These are phyloP conservation scores for Kickxella alabastrina DNA, from an alignment of 192 early-diverging fungal species.

Conservation along the genomic window DNA sequence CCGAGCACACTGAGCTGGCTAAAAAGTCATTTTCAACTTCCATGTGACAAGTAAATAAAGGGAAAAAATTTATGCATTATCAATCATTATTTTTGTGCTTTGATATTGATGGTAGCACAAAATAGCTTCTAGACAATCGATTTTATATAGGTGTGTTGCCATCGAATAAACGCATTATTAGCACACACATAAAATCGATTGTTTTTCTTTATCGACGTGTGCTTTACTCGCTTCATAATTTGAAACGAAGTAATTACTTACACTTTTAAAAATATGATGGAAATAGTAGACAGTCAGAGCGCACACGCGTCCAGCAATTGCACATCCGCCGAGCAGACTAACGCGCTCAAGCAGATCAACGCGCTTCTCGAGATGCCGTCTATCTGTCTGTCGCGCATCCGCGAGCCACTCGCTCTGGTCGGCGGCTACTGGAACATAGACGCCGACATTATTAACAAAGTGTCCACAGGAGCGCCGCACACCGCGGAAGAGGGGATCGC, in stretches of 20 bases:
- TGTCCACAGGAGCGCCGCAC: slow-evolving; percentile 20
- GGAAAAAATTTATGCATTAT: too few species aligned
- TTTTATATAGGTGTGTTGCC: too few species aligned
- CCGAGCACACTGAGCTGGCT: slow-evolving; percentile 60
- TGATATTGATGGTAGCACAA: too few species aligned
- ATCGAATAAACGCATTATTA: too few species aligned
- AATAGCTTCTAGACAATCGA: too few species aligned
- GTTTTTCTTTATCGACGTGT: background rate
- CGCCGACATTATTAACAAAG: slow-evolving; percentile 10
- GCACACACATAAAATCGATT: too few species aligned
- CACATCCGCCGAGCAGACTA: slow-evolving; percentile 6
- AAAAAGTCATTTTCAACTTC: slow-evolving; percentile 17
- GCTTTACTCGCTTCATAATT: background rate
- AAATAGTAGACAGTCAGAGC: background rate
- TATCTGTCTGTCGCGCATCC: slow-evolving; percentile 31
- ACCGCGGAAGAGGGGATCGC: slow-evolving; percentile 22
- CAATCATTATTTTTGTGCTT: too few species aligned
- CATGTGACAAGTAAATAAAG: too few species aligned
- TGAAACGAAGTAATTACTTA: background rate
- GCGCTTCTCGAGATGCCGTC: slow-evolving; percentile 7
- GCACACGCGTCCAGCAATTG: background rate
- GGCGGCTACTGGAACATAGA: slow-evolving; percentile 49
- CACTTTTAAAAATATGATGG: background rate
- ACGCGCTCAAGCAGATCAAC: slow-evolving; percentile 9
- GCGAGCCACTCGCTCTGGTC: slow-evolving; percentile 31